Percentiles rank a stretch among this genome's conserved stretches.
Evolutionary conservation across 2,329 filamentous ascomycete genomes (phyloP).

Genomic region (Paradendryphiella salina): DNA sequence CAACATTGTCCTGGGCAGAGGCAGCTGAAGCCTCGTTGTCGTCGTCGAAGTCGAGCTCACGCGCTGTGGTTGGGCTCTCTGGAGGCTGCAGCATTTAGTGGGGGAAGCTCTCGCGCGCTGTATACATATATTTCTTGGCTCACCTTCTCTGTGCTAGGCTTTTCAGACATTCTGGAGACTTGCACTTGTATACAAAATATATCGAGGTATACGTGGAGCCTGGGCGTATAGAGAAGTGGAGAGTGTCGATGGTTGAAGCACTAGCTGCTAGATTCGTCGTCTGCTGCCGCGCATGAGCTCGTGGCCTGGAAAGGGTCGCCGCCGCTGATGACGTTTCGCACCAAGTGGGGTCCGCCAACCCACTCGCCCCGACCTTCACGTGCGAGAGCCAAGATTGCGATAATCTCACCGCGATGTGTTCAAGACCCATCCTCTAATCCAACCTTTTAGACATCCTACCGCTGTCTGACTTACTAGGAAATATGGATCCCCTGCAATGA

Average conservation of each 20-base stretch:
- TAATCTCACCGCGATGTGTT: background rate
- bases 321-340: slow-evolving; percentile 23
- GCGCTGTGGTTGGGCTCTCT: slow-evolving; percentile 55
- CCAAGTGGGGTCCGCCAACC: slow-evolving; percentile 13
- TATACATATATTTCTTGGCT: background rate
- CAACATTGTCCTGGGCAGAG: slow-evolving; percentile 26
- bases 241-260: slow-evolving; percentile 2
- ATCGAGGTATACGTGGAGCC: background rate
- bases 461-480: background rate
- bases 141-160: slow-evolving; percentile 19
- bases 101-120: background rate
- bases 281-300: slow-evolving; percentile 14
- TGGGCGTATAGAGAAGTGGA: background rate
- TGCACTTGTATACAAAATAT: background rate
- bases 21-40: slow-evolving; percentile 53
- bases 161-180: slow-evolving; percentile 24
- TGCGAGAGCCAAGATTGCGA: background rate
- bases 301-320: slow-evolving; percentile 14
- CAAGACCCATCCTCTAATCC: too few relatives aligned
- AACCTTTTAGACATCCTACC: background rate
- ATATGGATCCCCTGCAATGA: too few relatives aligned
- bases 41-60: slow-evolving; percentile 61
- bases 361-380: background rate
- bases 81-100: slow-evolving; percentile 21
- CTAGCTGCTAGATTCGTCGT: slow-evolving; percentile 6